phyloP scores from a whole-genome alignment of 805 yeast genomes.

The Ogataea methylovora region DNA sequence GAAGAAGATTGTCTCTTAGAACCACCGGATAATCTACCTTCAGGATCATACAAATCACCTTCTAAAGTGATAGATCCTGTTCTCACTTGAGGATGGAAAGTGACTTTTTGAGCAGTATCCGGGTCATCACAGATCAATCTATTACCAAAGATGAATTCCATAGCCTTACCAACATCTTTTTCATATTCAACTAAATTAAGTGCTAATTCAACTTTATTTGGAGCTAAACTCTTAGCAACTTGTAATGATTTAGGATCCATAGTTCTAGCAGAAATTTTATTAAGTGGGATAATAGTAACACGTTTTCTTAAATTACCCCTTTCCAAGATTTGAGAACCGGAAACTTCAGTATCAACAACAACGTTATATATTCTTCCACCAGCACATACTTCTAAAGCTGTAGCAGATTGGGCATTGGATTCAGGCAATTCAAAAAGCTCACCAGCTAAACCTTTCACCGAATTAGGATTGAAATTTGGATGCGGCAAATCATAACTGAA shows the following conservation, averaged over 20 bases:
- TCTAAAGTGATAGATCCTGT: conserved; percentile 81
- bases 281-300: conserved; percentile 87
- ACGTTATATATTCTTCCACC: conserved; percentile 88
- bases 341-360: conserved; percentile 79
- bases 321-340: conserved; percentile 79
- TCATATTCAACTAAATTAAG: conserved; percentile 72
- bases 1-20: conserved; percentile 57
- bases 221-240: conserved; percentile 70
- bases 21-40: conserved; percentile 96
- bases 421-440: conserved; percentile 65
- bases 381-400: conserved; percentile 89
- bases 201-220: conserved; percentile 86
- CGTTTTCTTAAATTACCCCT: conserved; percentile 71
- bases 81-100: conserved; percentile 75
- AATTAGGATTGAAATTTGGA: conserved; percentile 46
- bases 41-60: conserved; percentile 95
- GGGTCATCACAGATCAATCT: conserved; percentile 87
- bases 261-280: conserved; percentile 63
- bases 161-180: conserved; percentile 63
- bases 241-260: conserved; percentile 45
- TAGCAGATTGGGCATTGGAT: conserved; percentile 49
- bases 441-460: conserved; percentile 87
- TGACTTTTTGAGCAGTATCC: conserved; percentile 79
- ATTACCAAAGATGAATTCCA: conserved; percentile 86
- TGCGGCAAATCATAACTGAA: conserved; percentile 65